phyloP scores from a whole-genome alignment of 176 grass and related monocot genomes.

The Triticum turgidum region DNA sequence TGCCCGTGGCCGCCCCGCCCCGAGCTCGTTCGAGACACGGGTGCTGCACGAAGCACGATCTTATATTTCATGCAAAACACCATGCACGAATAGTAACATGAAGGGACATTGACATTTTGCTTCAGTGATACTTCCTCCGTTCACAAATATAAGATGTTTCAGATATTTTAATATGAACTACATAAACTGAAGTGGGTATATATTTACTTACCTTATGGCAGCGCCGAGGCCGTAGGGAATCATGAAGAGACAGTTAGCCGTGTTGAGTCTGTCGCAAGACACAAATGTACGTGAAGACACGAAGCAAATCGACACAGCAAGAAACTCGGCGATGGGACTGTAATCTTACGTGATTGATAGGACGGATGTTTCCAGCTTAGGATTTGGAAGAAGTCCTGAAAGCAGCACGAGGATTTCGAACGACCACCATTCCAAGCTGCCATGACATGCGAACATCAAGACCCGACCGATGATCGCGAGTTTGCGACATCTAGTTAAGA shows the following conservation, averaged over 20 bases:
- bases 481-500: too few species aligned
- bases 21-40: conserved; percentile 73
- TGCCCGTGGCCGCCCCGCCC: conserved; percentile 36
- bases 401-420: conserved; percentile 1
- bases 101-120: not conserved
- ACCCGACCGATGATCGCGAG: not conserved
- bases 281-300: not conserved
- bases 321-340: not conserved
- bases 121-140: not conserved
- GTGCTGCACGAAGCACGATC: conserved; percentile 31
- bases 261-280: conserved; percentile 14
- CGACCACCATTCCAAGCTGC: conserved; percentile 40
- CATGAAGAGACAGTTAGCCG: conserved; percentile 20
- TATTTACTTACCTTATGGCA: conserved; percentile 12
- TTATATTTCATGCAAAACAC: too few species aligned
- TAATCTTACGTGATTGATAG: conserved; percentile 6
- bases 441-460: not conserved
- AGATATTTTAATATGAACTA: too few species aligned
- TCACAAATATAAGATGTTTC: too few species aligned
- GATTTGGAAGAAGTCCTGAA: conserved; percentile 21
- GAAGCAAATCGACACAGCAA: not conserved
- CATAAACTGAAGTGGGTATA: too few species aligned
- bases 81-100: too few species aligned
- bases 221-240: conserved; percentile 36
- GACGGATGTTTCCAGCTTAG: conserved; percentile 29